Conservation (phyloP, 257 asterid species). For the Solanum pimpinellifolium region DNA sequence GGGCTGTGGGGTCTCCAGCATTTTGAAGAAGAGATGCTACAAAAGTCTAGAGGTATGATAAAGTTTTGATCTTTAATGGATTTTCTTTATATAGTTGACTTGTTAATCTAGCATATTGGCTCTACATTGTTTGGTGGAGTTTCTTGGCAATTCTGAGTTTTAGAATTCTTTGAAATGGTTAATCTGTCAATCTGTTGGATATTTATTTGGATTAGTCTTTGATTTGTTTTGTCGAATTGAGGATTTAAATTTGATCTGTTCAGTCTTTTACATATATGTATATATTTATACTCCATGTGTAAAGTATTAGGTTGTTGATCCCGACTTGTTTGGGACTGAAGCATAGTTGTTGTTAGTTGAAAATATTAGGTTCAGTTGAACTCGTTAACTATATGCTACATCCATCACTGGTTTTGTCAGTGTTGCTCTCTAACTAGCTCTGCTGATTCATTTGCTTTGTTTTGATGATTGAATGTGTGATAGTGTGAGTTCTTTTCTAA, state of each 20-base stretch:
- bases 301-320: background rate
- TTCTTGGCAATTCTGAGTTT: slow-evolving; percentile 8
- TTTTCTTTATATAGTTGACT: background rate
- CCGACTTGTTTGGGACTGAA: background rate
- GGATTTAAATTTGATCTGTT: background rate
- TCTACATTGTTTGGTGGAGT: background rate
- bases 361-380: background rate
- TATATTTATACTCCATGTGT: background rate
- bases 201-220: background rate
- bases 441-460: background rate
- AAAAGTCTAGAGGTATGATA: slow-evolving; percentile 34
- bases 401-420: background rate
- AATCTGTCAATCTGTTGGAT: background rate
- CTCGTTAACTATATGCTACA: background rate
- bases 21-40: slow-evolving; percentile 13
- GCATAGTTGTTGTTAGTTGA: background rate
- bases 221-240: background rate
- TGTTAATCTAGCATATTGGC: background rate
- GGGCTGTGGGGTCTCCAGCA: slow-evolving; percentile 2
- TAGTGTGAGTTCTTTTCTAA: background rate
- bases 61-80: background rate
- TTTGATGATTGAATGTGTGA: background rate
- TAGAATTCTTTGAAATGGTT: background rate
- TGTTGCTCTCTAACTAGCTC: background rate
- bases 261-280: background rate